phyloP scores from a whole-genome alignment of 441 rosid species.

The Erysimum cheiri region DNA sequence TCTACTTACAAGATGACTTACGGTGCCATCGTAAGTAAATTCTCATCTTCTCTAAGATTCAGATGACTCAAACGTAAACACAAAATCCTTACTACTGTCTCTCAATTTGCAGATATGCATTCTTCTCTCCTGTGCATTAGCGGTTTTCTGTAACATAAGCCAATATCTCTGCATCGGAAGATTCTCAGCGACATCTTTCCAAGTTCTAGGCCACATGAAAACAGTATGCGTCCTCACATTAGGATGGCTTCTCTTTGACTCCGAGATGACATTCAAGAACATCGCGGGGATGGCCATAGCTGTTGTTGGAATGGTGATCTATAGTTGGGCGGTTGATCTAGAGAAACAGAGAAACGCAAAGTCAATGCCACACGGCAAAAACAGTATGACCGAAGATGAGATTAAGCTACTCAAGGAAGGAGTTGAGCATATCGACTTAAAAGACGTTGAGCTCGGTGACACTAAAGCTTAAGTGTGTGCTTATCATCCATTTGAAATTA shows the following conservation, averaged over 20 bases:
- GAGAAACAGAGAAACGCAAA: slow-evolving; percentile 61
- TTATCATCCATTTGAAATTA: slow-evolving; percentile 9
- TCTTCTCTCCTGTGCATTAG: slow-evolving; percentile 73
- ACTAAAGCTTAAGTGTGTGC: slow-evolving; percentile 50
- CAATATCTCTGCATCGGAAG: slow-evolving; percentile 95
- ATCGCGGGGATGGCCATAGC: slow-evolving; percentile 79
- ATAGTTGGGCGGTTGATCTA: slow-evolving; percentile 85
- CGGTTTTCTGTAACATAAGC: slow-evolving; percentile 91
- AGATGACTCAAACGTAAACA: slow-evolving; percentile 2
- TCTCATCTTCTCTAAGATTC: slow-evolving; percentile 2
- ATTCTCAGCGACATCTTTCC: slow-evolving; percentile 92
- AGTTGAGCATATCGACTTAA: slow-evolving; percentile 56
- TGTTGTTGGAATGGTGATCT: slow-evolving; percentile 79
- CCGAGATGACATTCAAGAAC: slow-evolving; percentile 79
- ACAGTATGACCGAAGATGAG: slow-evolving; percentile 84
- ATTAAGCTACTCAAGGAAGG: slow-evolving; percentile 83
- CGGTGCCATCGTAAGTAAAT: slow-evolving; percentile 71
- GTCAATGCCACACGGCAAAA: slow-evolving; percentile 49
- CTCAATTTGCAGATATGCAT: slow-evolving; percentile 64
- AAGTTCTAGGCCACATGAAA: slow-evolving; percentile 94
- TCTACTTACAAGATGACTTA: slow-evolving; percentile 70
- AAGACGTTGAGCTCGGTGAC: slow-evolving; percentile 76
- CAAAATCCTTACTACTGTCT: slow-evolving; percentile 9
- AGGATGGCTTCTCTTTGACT: slow-evolving; percentile 88
- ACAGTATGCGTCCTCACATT: slow-evolving; percentile 84